These are phyloP conservation scores for Aeminium ludgeri DNA, from an alignment of 495 filamentous ascomycete genomes.

Conservation along the genomic window DNA sequence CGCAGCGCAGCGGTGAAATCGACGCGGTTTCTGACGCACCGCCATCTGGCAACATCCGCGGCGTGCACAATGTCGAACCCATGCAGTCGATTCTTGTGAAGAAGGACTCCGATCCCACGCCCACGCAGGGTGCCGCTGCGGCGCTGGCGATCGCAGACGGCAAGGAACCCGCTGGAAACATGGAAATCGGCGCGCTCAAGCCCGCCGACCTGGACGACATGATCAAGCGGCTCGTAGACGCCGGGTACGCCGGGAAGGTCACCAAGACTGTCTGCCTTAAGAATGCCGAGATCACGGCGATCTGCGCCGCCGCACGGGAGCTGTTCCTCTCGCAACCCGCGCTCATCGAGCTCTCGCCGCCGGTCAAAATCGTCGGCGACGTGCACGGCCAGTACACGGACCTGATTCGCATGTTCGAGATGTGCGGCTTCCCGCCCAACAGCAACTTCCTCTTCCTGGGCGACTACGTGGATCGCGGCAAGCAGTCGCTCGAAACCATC, in stretches of 20 bases:
- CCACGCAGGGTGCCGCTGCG: conserved; percentile 7
- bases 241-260: conserved; percentile 87
- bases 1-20: conserved; percentile 76
- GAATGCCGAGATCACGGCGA: conserved; percentile 90
- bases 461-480: conserved; percentile 95
- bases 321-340: conserved; percentile 84
- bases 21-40: conserved; percentile 92
- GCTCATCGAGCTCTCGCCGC: conserved; percentile 79
- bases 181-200: conserved; percentile 60
- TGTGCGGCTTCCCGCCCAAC: conserved; percentile 92
- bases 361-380: conserved; percentile 97
- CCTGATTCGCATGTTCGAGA: conserved; percentile 93
- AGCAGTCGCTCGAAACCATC: conserved; percentile 95
- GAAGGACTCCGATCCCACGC: conserved; percentile 30
- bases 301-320: conserved; percentile 75
- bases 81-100: conserved; percentile 72
- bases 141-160: conserved; percentile 14
- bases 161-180: neutral
- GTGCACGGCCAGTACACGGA: conserved; percentile 98
- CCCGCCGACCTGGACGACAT: conserved; percentile 91
- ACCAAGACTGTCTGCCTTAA: conserved; percentile 94
- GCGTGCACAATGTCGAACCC: conserved; percentile 36
- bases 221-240: conserved; percentile 86
- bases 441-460: conserved; percentile 93
- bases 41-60: conserved; percentile 41